A percentile compares a stretch with the other conserved stretches of the same genome.
Evolutionary conservation across 768 basidiomycete genomes (phyloP).

Genomic region (Lactifluus hygrophoroides): DNA sequence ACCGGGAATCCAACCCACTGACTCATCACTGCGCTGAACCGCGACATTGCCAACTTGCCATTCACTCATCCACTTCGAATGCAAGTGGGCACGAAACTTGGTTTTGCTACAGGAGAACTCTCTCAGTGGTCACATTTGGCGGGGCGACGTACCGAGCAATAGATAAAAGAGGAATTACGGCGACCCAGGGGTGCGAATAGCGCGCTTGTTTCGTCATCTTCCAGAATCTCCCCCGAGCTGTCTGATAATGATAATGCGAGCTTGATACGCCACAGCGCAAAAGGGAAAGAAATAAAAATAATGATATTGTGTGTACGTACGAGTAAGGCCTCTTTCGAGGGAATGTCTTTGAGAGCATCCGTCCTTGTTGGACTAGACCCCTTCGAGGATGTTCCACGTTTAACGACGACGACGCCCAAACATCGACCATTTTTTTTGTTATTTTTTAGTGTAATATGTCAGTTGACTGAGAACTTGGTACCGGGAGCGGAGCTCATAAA

Average conservation of each 20-base stretch:
- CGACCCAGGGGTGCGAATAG: not conserved
- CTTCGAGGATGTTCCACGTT: constrained; percentile 7
- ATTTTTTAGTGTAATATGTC: not conserved
- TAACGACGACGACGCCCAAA: constrained; percentile 1
- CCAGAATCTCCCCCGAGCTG: not conserved
- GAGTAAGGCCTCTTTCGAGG: not conserved
- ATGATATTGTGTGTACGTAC: not conserved
- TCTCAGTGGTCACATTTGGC: not conserved
- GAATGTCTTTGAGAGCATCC: not conserved
- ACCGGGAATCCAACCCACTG: not conserved
- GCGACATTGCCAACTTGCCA: too few species aligned
- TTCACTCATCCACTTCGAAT: too few species aligned
- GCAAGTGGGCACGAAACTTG: too few species aligned
- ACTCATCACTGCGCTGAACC: not conserved
- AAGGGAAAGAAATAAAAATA: too few species aligned
- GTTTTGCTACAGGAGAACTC: too few species aligned
- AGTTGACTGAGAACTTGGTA: not conserved
- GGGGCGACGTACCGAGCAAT: not conserved
- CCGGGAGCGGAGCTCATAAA: not conserved
- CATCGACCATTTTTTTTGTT: not conserved
- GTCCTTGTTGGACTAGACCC: not conserved
- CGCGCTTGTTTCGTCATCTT: constrained; percentile 9
- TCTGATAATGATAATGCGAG: not conserved
- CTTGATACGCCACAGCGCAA: constrained; percentile 5
- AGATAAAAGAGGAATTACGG: not conserved